phyloP scores from a whole-genome alignment of 228 moss, liverwort and hornwort species.

The Sphagnum magellanicum region DNA sequence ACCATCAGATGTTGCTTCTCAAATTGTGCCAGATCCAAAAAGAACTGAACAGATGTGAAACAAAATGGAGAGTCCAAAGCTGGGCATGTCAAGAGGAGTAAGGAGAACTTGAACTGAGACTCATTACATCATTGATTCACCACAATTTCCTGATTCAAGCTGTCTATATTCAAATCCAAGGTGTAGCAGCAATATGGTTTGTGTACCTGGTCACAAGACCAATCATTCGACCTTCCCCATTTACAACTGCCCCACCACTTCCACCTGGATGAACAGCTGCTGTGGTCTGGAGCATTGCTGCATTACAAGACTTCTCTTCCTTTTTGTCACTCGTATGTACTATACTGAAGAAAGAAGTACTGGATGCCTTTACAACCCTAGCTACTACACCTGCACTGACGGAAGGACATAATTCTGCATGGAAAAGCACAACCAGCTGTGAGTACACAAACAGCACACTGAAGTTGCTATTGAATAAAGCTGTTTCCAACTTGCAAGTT shows the following conservation, averaged over 20 bases:
- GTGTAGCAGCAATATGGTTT: not conserved
- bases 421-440: slow-evolving; percentile 2
- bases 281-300: slow-evolving; percentile 98
- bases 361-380: slow-evolving; percentile 81
- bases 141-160: not conserved
- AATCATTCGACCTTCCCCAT: slow-evolving; percentile 86
- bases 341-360: slow-evolving; percentile 29
- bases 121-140: not conserved
- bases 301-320: slow-evolving; percentile 34
- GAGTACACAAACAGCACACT: too few species aligned
- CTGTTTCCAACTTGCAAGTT: too few species aligned
- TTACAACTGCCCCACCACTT: slow-evolving; percentile 97
- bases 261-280: slow-evolving; percentile 98
- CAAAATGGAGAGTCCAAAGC: not conserved
- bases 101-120: not conserved
- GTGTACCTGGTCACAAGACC: slow-evolving; percentile 87
- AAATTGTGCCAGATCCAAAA: not conserved
- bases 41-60: not conserved
- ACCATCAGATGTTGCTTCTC: not conserved
- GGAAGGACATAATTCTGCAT: slow-evolving; percentile 84
- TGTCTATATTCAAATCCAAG: not conserved
- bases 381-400: slow-evolving; percentile 94
- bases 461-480: too few species aligned
- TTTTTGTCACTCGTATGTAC: slow-evolving; percentile 7
- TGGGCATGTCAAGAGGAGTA: not conserved